Percentiles rank a stretch among this genome's conserved stretches.
These are phyloP conservation scores for Epichloe gansuensis DNA, from an alignment of 2,329 filamentous ascomycete species.

Conservation along the genomic window DNA sequence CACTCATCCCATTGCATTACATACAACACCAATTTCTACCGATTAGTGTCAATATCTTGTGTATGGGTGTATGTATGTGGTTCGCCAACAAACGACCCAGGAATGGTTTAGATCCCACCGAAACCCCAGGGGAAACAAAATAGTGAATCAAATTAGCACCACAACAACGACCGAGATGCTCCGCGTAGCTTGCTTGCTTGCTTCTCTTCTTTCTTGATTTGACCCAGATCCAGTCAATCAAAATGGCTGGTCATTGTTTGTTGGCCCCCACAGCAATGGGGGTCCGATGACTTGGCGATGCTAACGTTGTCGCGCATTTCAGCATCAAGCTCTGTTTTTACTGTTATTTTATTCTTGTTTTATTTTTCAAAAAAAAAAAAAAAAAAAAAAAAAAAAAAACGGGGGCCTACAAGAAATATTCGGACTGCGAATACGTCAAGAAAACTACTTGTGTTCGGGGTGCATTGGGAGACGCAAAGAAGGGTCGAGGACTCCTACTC, in stretches of 20 bases:
- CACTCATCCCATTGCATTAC: neutral
- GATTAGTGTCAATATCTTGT: neutral
- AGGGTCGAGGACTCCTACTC: too few relatives aligned
- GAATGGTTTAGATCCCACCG: neutral
- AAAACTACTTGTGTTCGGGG: too few relatives aligned
- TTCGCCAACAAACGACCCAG: neutral
- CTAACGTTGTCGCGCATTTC: conserved; percentile 10
- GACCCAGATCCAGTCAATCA: conserved; percentile 7
- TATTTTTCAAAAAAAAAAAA: too few relatives aligned
- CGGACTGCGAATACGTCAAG: too few relatives aligned
- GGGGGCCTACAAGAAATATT: too few relatives aligned
- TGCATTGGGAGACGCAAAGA: too few relatives aligned
- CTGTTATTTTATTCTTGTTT: too few relatives aligned
- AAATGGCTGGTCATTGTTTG: conserved; percentile 64
- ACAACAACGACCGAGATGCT: too few relatives aligned
- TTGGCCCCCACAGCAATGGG: neutral
- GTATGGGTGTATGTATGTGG: neutral
- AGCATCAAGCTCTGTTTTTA: conserved; percentile 31
- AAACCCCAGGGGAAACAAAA: neutral
- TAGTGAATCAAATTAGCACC: too few relatives aligned
- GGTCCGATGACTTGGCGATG: conserved; percentile 3
- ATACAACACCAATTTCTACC: neutral
- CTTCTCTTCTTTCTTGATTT: neutral
- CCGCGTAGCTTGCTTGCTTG: neutral
- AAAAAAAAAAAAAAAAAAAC: too few relatives aligned